Percentiles rank a stretch among this genome's conserved stretches.
Evolutionary conservation across 2,329 filamentous ascomycete species (phyloP).

Genomic region (Coniochaeta sp.): DNA sequence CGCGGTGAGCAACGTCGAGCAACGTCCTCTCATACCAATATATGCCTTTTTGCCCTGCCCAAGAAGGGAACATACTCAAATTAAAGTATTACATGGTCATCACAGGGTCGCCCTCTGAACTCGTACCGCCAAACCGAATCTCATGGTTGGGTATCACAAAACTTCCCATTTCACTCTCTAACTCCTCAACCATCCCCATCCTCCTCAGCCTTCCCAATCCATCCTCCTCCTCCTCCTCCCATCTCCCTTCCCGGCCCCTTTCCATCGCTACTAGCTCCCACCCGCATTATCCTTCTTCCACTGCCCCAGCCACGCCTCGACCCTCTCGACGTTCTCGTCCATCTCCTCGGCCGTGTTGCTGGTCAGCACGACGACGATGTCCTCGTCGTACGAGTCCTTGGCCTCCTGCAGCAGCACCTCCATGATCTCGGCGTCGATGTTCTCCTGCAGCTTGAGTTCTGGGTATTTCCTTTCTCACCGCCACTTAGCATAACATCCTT

Average conservation of each 20-base stretch:
- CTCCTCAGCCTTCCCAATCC: too few relatives aligned
- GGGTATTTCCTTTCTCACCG: slow-evolving; percentile 79
- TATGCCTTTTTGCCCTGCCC: too few relatives aligned
- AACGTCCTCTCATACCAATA: too few relatives aligned
- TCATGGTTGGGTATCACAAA: neutral
- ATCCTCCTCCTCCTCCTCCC: too few relatives aligned
- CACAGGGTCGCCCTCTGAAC: too few relatives aligned
- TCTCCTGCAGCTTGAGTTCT: slow-evolving; percentile 87
- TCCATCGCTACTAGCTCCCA: neutral
- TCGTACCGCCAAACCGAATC: neutral
- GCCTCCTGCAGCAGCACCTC: slow-evolving; percentile 89
- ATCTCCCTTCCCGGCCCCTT: neutral
- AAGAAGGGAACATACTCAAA: too few relatives aligned
- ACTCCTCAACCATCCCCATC: neutral
- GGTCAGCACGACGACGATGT: slow-evolving; percentile 81
- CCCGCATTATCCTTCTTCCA: slow-evolving; percentile 64
- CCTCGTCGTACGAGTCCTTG: slow-evolving; percentile 73
- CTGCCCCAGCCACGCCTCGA: slow-evolving; percentile 72
- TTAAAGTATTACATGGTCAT: too few relatives aligned
- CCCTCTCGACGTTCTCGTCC: slow-evolving; percentile 78
- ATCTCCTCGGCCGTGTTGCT: slow-evolving; percentile 81
- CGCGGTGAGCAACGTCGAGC: slow-evolving; percentile 1
- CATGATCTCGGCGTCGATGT: slow-evolving; percentile 96
- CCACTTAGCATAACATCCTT: too few relatives aligned
- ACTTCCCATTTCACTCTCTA: neutral